Evolutionary conservation across 2,329 filamentous ascomycete genomes (phyloP).

Genomic region (Penicillium corylophilum): DNA sequence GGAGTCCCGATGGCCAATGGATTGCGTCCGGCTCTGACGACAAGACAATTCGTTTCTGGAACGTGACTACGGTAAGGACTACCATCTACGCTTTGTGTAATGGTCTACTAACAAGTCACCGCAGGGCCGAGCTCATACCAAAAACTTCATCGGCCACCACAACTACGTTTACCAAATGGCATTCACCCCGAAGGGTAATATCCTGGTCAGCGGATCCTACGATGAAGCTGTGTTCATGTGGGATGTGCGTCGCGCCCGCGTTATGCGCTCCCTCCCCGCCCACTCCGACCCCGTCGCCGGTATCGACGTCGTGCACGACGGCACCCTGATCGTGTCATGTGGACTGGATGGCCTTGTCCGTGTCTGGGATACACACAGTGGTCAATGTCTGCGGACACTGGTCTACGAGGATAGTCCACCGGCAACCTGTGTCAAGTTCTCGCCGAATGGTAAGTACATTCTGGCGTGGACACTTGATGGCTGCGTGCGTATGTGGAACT

Average conservation of each 20-base stretch:
- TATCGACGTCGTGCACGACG: conserved; percentile 89
- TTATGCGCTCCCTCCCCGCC: conserved; percentile 88
- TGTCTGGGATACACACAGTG: conserved; percentile 93
- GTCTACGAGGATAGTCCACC: conserved; percentile 95
- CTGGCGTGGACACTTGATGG: conserved; percentile 89
- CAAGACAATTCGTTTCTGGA: conserved; percentile 93
- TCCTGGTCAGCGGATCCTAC: conserved; percentile 90
- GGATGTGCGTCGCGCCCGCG: conserved; percentile 83
- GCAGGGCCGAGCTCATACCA: conserved; percentile 57
- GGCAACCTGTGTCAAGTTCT: conserved; percentile 86
- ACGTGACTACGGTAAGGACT: conserved; percentile 54
- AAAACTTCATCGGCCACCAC: conserved; percentile 77
- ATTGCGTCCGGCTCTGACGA: conserved; percentile 93
- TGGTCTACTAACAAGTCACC: not conserved
- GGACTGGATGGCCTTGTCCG: conserved; percentile 88
- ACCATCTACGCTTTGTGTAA: not conserved
- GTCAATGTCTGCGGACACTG: conserved; percentile 89
- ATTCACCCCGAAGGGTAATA: conserved; percentile 97
- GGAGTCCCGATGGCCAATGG: conserved; percentile 84
- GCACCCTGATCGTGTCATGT: conserved; percentile 87
- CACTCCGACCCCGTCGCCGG: conserved; percentile 93
- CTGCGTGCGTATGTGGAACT: conserved; percentile 91
- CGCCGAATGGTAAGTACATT: conserved; percentile 89
- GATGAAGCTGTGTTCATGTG: conserved; percentile 96
- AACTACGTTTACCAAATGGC: conserved; percentile 94